These are phyloP conservation scores for Mangifera indica DNA, from an alignment of 345 rosid species.

Conservation along the genomic window DNA sequence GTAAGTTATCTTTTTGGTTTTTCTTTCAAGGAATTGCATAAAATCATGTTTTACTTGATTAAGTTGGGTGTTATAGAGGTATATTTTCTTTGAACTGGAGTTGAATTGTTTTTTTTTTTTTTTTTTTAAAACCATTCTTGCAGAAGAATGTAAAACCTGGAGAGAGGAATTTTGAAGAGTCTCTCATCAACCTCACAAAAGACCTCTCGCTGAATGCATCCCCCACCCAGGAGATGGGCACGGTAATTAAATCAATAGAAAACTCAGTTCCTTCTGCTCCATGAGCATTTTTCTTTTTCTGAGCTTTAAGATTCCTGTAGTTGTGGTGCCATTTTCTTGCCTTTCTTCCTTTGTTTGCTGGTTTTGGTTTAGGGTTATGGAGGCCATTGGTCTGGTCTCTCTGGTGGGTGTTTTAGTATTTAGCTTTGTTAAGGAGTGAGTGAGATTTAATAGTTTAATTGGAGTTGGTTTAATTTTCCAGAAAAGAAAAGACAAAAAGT, in stretches of 20 bases:
- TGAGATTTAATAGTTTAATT: not conserved
- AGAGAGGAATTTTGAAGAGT: constrained; percentile 30
- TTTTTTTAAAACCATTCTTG: not conserved
- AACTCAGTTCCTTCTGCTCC: constrained; percentile 25
- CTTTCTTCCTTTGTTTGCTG: not conserved
- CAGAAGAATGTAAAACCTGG: constrained; percentile 36
- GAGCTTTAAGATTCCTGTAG: not conserved
- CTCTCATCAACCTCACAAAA: constrained; percentile 49
- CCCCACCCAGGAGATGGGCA: constrained; percentile 25
- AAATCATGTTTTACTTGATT: not conserved
- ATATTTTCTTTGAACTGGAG: too few relatives aligned
- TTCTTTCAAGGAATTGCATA: not conserved
- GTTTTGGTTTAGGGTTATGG: not conserved
- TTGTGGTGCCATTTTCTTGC: not conserved
- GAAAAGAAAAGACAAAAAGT: too few relatives aligned
- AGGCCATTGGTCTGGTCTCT: not conserved
- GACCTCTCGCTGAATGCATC: constrained; percentile 49
- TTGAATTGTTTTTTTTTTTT: too few relatives aligned
- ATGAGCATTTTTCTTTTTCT: constrained; percentile 1
- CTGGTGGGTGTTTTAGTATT: too few relatives aligned
- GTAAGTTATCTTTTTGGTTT: constrained; percentile 31
- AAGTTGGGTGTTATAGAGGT: too few relatives aligned
- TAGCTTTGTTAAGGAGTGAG: not conserved
- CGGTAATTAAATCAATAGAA: constrained; percentile 27
- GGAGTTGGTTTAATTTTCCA: not conserved